These are phyloP conservation scores for Kwoniella europaea DNA, from an alignment of 768 basidiomycete genomes.

Conservation along the genomic window DNA sequence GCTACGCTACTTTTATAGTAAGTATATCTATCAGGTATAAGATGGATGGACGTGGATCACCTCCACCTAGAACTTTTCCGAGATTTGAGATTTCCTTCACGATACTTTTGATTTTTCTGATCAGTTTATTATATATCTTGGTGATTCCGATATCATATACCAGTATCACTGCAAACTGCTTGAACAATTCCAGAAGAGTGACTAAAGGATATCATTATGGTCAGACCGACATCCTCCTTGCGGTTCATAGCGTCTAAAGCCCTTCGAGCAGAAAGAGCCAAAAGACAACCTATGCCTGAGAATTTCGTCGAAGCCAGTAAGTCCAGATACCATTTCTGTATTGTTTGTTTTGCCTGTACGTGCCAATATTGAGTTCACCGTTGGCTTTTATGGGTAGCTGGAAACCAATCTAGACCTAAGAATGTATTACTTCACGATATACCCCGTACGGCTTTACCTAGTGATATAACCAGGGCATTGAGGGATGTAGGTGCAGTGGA, in stretches of 20 bases:
- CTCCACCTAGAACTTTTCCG: neutral
- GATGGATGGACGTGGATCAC: neutral
- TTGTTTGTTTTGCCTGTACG: neutral
- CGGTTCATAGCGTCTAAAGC: neutral
- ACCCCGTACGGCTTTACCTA: constrained; percentile 18
- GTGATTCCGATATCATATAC: too few species aligned
- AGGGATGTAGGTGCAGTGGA: constrained; percentile 23
- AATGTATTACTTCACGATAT: constrained; percentile 21
- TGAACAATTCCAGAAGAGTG: neutral
- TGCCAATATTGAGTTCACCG: too few species aligned
- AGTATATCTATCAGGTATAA: too few species aligned
- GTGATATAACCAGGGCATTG: constrained; percentile 20
- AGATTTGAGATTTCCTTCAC: neutral
- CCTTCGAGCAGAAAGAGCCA: neutral
- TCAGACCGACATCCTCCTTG: neutral
- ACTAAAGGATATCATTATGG: neutral
- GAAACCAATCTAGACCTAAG: neutral
- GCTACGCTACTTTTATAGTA: too few species aligned
- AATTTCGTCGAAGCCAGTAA: neutral
- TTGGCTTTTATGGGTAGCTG: neutral
- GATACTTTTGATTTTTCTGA: neutral
- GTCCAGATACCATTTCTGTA: neutral
- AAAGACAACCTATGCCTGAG: constrained; percentile 1
- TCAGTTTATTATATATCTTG: neutral
- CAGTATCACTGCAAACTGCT: neutral